Evolutionary conservation across 352 stramenopile genomes (phyloP), one percentile per base, ranked within the genome.

Genomic region (Globisporangium camurandrum): DNA sequence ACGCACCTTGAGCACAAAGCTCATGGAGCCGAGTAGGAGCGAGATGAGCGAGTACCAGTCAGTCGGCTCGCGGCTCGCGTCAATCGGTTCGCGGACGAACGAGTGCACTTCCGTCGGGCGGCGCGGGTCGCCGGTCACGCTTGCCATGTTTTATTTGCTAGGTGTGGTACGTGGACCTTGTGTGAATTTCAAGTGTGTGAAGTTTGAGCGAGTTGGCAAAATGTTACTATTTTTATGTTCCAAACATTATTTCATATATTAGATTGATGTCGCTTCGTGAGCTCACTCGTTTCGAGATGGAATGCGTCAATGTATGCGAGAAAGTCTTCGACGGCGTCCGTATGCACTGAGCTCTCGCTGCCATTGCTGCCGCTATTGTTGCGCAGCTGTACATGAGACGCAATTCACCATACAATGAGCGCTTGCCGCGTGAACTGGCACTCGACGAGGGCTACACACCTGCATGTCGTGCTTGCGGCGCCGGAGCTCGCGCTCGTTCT

Each of bases 21-120:
- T 71, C 23, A 67, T 42, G 47, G 80, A 63, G 30, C 75, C 78
- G 46, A 75, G 55, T 8, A 86, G 40, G 36, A 89, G 67, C 53
- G 77, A 86, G 46, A 86, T 59, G 36, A 66, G 66, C 52, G 72
- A 79, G 71, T 89, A 89, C 53, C 66, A 82, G 59, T 89, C 72
- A 1, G 67, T 56, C 2, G 69, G 64, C 9, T 58, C 55, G 2
- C 69, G 57, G 20, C 66, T 59, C 2, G 60, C 55, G 57, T 76
- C 60, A 46, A 74, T 52, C 41, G 59, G 49, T 54, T 84, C 69
- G 43, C 73, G 78, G 54, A 89, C 64, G 55, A 87, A 87, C 59
- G 78, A 69, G 52, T 86, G 71, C 56, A 87, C 62, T 49, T 83
- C 71, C 20, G 62, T 67, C n/a, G 75, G 75, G 42, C 73, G 75